Percentiles rank a stretch among this genome's conserved stretches.
phyloP scores from a whole-genome alignment of 108 stramenopile species.

The Skeletonema grethae region DNA sequence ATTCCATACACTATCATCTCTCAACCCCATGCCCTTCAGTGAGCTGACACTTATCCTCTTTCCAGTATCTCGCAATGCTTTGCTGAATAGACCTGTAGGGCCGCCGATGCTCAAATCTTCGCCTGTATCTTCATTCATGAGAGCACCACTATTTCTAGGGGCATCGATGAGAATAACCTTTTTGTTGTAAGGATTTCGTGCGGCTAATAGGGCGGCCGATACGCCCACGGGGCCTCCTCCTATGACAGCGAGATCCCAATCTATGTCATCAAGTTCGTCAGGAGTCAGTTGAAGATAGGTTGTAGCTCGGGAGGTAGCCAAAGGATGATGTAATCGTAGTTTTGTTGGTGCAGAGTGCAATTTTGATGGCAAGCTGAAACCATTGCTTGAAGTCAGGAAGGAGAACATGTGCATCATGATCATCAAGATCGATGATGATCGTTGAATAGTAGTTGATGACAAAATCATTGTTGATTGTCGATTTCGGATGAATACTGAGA shows the following conservation, averaged over 20 bases:
- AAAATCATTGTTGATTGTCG: not conserved
- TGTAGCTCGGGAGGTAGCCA: not conserved
- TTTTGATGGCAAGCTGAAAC: not conserved
- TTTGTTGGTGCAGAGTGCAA: not conserved
- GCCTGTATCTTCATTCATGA: constrained; percentile 63
- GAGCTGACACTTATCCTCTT: constrained; percentile 75
- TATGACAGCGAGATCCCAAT: constrained; percentile 74
- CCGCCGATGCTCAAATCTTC: constrained; percentile 80
- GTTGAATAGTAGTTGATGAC: not conserved
- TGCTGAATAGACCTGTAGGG: constrained; percentile 74
- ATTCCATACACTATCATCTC: constrained; percentile 79
- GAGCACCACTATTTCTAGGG: constrained; percentile 62
- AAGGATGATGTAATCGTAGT: constrained; percentile 1
- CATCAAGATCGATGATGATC: not conserved
- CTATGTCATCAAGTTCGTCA: constrained; percentile 20
- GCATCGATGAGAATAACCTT: constrained; percentile 75
- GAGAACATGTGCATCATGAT: not conserved
- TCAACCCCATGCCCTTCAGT: constrained; percentile 72
- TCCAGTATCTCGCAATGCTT: constrained; percentile 76
- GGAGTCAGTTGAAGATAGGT: constrained; percentile 1
- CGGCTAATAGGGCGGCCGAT: constrained; percentile 63
- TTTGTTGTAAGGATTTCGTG: constrained; percentile 44
- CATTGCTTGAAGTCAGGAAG: not conserved
- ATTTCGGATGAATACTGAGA: not conserved
- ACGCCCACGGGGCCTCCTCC: constrained; percentile 80